A percentile compares a stretch with the other conserved stretches of the same genome.
These are phyloP conservation scores for Pseudogymnoascus sp. DNA, from an alignment of 2,329 filamentous ascomycete species.

Conservation along the genomic window DNA sequence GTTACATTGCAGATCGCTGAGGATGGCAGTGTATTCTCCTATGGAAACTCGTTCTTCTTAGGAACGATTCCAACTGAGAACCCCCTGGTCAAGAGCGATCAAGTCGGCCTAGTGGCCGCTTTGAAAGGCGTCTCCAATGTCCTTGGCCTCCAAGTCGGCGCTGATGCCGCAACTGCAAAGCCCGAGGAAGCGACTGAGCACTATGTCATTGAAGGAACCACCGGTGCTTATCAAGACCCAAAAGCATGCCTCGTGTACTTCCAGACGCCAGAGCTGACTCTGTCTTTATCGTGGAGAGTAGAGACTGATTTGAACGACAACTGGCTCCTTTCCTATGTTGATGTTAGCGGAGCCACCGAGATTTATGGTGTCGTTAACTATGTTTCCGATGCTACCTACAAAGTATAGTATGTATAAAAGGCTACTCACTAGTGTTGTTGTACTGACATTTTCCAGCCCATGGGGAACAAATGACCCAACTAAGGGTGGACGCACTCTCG, in stretches of 20 bases:
- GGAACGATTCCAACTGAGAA: slow-evolving; percentile 36
- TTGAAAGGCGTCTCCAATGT: slow-evolving; percentile 27
- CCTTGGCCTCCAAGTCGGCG: slow-evolving; percentile 13
- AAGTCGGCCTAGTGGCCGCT: slow-evolving; percentile 37
- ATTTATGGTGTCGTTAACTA: slow-evolving; percentile 51
- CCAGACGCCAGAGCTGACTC: slow-evolving; percentile 36
- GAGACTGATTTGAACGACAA: slow-evolving; percentile 51
- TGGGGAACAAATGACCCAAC: slow-evolving; percentile 50
- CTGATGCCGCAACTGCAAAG: slow-evolving; percentile 34
- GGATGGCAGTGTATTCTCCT: slow-evolving; percentile 52
- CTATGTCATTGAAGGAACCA: slow-evolving; percentile 41
- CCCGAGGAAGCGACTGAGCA: slow-evolving; percentile 31
- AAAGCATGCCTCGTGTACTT: slow-evolving; percentile 51
- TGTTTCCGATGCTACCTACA: slow-evolving; percentile 46
- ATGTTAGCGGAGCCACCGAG: slow-evolving; percentile 36
- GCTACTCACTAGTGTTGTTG: slow-evolving; percentile 7
- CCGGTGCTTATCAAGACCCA: slow-evolving; percentile 44
- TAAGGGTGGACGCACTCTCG: slow-evolving; percentile 37
- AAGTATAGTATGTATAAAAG: slow-evolving; percentile 40
- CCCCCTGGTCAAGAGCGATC: slow-evolving; percentile 35
- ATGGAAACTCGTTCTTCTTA: slow-evolving; percentile 44
- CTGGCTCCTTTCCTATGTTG: slow-evolving; percentile 54
- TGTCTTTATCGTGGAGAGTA: slow-evolving; percentile 49
- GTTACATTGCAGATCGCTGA: slow-evolving; percentile 34
- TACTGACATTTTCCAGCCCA: slow-evolving; percentile 28